phyloP scores from a whole-genome alignment of 768 basidiomycete species.

The Hygrophoropsis aurantiaca region DNA sequence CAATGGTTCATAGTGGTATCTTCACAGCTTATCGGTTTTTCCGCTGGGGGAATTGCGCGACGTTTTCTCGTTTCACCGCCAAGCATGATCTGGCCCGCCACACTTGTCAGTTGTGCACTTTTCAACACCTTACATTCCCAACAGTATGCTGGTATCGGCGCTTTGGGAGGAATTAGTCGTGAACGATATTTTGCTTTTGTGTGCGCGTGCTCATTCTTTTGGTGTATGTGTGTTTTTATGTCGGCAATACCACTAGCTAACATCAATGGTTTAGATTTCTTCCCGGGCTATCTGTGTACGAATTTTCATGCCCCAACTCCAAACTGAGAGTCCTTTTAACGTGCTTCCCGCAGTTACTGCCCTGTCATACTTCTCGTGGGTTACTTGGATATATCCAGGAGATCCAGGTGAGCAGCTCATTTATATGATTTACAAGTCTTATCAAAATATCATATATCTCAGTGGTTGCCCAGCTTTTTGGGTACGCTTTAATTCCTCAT shows the following conservation, averaged over 20 bases:
- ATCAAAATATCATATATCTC: slow-evolving; percentile 9
- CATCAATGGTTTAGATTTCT: too few species aligned
- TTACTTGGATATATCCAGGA: slow-evolving; percentile 52
- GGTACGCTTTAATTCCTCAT: slow-evolving; percentile 28
- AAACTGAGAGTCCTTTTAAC: slow-evolving; percentile 17
- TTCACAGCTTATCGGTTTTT: slow-evolving; percentile 79
- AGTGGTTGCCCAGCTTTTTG: slow-evolving; percentile 49
- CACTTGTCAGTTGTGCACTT: slow-evolving; percentile 70
- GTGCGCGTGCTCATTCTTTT: slow-evolving; percentile 54
- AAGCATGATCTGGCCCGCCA: slow-evolving; percentile 71
- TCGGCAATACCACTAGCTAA: too few species aligned
- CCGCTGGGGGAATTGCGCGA: slow-evolving; percentile 71
- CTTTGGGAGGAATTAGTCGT: slow-evolving; percentile 63
- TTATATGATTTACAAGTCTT: slow-evolving; percentile 12
- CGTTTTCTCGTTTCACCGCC: slow-evolving; percentile 69
- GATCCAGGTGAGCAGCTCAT: slow-evolving; percentile 40
- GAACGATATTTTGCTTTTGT: slow-evolving; percentile 75
- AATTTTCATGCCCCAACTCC: neutral
- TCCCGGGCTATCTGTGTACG: slow-evolving; percentile 47
- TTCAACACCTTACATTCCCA: slow-evolving; percentile 80
- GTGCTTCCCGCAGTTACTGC: slow-evolving; percentile 40
- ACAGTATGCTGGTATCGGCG: slow-evolving; percentile 62
- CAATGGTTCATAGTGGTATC: slow-evolving; percentile 81
- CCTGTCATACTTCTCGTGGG: slow-evolving; percentile 59
- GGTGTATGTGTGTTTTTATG: slow-evolving; percentile 45